These are phyloP conservation scores for Diaporthe sp. DNA, from an alignment of 2,329 filamentous ascomycete genomes.

Conservation along the genomic window DNA sequence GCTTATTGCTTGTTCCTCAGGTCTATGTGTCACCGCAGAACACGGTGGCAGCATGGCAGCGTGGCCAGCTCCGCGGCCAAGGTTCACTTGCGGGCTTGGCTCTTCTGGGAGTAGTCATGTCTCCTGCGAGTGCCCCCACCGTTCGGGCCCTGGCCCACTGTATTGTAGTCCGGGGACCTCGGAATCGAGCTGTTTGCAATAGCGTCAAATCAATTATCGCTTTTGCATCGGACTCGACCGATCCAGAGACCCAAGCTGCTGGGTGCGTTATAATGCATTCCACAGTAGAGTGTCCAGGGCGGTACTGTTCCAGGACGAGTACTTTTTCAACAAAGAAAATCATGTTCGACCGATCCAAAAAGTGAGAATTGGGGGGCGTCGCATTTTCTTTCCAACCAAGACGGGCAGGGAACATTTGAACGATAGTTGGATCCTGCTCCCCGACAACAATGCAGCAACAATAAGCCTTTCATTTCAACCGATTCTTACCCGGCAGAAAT, in stretches of 20 bases:
- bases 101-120: not conserved
- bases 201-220: not conserved
- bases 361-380: not conserved
- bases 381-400: not conserved
- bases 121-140: conserved; percentile 26
- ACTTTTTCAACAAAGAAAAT: no score
- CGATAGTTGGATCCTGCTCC: not conserved
- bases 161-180: not conserved
- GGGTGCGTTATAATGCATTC: not conserved
- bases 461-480: not conserved
- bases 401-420: not conserved
- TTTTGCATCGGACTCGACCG: not conserved
- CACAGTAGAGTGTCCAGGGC: no score
- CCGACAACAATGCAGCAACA: no score
- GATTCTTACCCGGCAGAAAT: not conserved
- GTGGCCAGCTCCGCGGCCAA: conserved; percentile 2
- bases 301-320: not conserved
- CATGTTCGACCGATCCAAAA: not conserved
- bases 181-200: not conserved
- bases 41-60: not conserved
- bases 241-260: not conserved
- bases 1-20: conserved; percentile 28
- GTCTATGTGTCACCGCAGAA: conserved; percentile 5
- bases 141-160: not conserved
- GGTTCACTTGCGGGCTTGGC: conserved; percentile 5